These are phyloP conservation scores for Tubosaeta brunneosetosa DNA, from an alignment of 768 basidiomycete genomes.

Conservation along the genomic window DNA sequence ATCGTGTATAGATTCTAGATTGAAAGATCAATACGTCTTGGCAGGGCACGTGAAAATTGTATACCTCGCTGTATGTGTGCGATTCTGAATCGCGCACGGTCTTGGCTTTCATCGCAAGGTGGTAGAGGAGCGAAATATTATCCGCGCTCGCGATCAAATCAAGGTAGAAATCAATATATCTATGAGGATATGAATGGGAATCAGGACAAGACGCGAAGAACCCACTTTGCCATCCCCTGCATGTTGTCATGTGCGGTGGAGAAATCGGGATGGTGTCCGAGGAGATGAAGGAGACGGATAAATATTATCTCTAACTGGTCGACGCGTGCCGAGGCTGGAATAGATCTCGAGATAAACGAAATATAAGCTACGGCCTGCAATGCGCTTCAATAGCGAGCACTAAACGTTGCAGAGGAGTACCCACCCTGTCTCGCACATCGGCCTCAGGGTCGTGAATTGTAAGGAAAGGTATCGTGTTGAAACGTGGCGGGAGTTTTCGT, in stretches of 20 bases:
- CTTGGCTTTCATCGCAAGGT: conserved; percentile 79
- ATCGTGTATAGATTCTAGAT: conserved; percentile 79
- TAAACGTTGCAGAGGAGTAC: conserved; percentile 12
- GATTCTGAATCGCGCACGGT: conserved; percentile 79
- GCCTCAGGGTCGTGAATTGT: conserved; percentile 87
- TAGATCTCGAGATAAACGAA: conserved; percentile 40
- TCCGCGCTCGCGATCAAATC: conserved; percentile 73
- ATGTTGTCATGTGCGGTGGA: conserved; percentile 61
- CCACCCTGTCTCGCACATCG: conserved; percentile 67
- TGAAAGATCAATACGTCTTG: not conserved
- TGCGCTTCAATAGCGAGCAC: conserved; percentile 1
- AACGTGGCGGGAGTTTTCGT: conserved; percentile 63
- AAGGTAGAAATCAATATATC: conserved; percentile 88
- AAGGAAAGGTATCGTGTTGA: conserved; percentile 83
- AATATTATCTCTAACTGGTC: conserved; percentile 79
- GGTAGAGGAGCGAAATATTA: conserved; percentile 78
- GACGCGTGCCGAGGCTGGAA: conserved; percentile 50
- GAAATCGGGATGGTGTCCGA: conserved; percentile 96
- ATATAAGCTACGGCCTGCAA: conserved; percentile 58
- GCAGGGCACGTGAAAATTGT: conserved; percentile 1
- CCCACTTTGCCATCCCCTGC: conserved; percentile 77
- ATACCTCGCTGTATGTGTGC: conserved; percentile 64
- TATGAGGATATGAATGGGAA: conserved; percentile 25
- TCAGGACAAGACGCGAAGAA: not conserved
- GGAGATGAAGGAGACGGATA: conserved; percentile 77